Evolutionary conservation across 148 eudicot genomes (phyloP), one percentile per base, ranked within the genome.

Genomic region (Chenopodium quinoa): DNA sequence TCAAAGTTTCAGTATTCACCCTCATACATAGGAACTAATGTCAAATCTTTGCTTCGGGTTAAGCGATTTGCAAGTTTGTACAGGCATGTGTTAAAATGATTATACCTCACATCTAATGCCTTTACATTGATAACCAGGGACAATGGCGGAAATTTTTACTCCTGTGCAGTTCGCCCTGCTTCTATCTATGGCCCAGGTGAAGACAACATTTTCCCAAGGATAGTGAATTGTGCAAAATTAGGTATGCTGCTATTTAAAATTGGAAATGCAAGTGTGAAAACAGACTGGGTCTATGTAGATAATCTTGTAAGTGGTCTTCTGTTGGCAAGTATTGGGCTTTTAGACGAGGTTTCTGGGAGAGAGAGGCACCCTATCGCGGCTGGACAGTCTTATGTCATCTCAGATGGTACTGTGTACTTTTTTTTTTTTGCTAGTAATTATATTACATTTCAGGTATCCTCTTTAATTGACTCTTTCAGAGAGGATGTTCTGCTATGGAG

Each of bases 131-230:
- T 40, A 40, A 82, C 50, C 81, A 94, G 94, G 83, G 88, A 89
- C 52, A 88, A 87, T 50, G 97, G 93, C 29, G 89, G 85, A 78
- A 65, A 85, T 83, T 88, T 94, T 23, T 90, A 90, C 56, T 85
- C 97, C 69, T 94, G 98, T 88, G 90, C 97, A 46, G 79, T 94
- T 75, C 98, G 98, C 60, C 92, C 98, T 56, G 93, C 93, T 79
- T 93, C 92, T 68, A 89, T 94, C 54, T 94, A 92, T 82, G 98
- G 98, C 79, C 95, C 98, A 67, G 97, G 93, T 75, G 98, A 94
- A 88, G 91, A 91, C 75, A 86, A 91, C 80, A 94, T 88, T 84
- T 73, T 94, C 13, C 92, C 90, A 4, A 90, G 93, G 82, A 87
- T 90, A 20, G 56, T 94, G 44, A 82, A 81, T 72, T 83, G 83